Evolutionary conservation across 805 yeast genomes (phyloP), one percentile per base, ranked within the genome.

Genomic region (Candida silvicultrix): DNA sequence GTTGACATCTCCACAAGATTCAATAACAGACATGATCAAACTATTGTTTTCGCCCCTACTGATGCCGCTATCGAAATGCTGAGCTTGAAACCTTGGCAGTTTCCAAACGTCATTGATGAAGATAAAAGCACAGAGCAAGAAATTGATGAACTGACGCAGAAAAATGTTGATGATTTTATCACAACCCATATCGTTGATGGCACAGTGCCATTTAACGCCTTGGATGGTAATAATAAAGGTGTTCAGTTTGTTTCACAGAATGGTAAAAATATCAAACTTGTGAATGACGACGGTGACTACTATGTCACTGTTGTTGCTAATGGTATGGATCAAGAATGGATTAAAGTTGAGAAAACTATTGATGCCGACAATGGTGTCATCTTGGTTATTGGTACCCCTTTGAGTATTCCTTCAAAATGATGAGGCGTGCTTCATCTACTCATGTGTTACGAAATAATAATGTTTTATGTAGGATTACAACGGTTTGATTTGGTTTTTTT

Each of bases 61-160:
- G 79, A 88, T 57, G 63, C 62, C 12, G 90, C 88, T 4, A 69
- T 88, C 48, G 65, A 66, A 29, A 64, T 70, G 2, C 58, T 82
- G 41, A 12, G 63, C 4, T 46, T 61, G 45, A 88, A 87, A 60
- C 96, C 96, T 19, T 89, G 95, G 96, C 83, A 83, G 58, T 88
- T 83, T 62, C 95, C 95, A 0, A 60, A 58, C 8, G 55, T 68
- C 5, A 67, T 78, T 15, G 69, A 69, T 20, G 70, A 66, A 7
- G 66, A 62, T 29, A 59, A 60, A 1, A 56, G 58, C 20, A 57
- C 62, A 22, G 73, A 72, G 34, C 60, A 62, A 41, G 68, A 70
- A 20, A 72, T 74, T 40, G 89, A 82, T 45, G 62, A 66, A 28
- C 65, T 73, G 0, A 73, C 80, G 5, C 59, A 66, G 19, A 56